Evolutionary conservation across 768 basidiomycete genomes (phyloP), one percentile per base, ranked within the genome.

Genomic region (Lentinus brumalis): DNA sequence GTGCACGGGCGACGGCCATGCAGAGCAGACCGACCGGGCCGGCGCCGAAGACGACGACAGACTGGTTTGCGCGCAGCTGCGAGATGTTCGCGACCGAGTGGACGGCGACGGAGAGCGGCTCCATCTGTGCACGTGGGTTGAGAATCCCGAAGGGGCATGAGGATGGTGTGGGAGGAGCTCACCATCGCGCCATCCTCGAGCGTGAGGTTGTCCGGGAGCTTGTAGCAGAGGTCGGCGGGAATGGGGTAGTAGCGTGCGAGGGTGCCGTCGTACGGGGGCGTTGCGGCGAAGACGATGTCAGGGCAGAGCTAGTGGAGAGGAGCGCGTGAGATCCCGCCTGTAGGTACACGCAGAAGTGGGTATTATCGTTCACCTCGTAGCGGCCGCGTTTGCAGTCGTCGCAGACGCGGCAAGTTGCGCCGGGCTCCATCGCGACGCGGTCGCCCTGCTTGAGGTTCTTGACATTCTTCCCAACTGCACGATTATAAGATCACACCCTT

Each of bases 111-210:
- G 96, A 87, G 42, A 98, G 84, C 5, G 96, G 96, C 73, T 98
- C 96, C 79, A 97, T 94, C 92, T 94, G 56, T 2, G 44, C 12
- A 41, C 32, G 50, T 47, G 58, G 18, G 56, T 35, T 35, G 15
- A 51, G 4, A 11, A 54, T 47, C 21, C 6, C 12, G 59, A 59
- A 40, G 41, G 35, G 44, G 26, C 38, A 30, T 39, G 39, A 30
- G 21, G 26, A 16, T 44, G 31, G 40, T 50, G 50, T 26, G 35
- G 51, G 40, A 26, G 53, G n/a, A 60, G 41, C 78, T 52, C 57
- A 91, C 91, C 92, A 98, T 91, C 6, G 96, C 95, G 35, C 96
- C 96, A 71, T 98, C 95, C 74, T 96, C 96, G 14, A 96, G 83
- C 18, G 88, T 84, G 50, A 98, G 85, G 69, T 86, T 80, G n/a